phyloP scores from a whole-genome alignment of 129 eudicot genomes.

The Dittrichia graveolens region DNA sequence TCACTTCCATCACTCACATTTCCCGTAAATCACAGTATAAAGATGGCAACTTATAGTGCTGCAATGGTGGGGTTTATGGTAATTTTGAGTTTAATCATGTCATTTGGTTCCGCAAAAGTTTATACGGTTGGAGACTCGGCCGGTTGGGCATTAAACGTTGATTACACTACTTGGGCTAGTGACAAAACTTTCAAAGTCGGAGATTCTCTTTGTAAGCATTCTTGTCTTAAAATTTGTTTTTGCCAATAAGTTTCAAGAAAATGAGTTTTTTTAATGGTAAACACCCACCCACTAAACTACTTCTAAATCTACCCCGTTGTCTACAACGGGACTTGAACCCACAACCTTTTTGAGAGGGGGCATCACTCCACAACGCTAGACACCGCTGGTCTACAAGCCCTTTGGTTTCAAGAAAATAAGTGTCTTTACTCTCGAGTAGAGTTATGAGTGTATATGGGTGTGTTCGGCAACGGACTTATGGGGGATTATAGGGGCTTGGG shows the following conservation, averaged over 20 bases:
- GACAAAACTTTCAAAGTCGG: slow-evolving; percentile 60
- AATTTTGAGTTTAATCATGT: slow-evolving; percentile 13
- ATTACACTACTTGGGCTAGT: slow-evolving; percentile 62
- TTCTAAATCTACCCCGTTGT: too few relatives aligned
- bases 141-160: slow-evolving; percentile 60
- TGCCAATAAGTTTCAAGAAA: neutral
- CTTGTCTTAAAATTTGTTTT: neutral
- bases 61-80: slow-evolving; percentile 22
- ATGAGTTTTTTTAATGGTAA: too few relatives aligned
- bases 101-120: slow-evolving; percentile 38
- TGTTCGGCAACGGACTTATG: too few relatives aligned
- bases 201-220: slow-evolving; percentile 56
- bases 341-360: too few relatives aligned
- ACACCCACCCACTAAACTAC: neutral
- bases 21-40: slow-evolving; percentile 26
- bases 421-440: neutral
- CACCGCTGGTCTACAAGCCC: too few relatives aligned
- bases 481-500: too few relatives aligned
- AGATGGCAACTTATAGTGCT: slow-evolving; percentile 22
- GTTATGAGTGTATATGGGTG: neutral
- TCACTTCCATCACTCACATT: slow-evolving; percentile 11
- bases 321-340: too few relatives aligned
- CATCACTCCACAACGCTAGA: too few relatives aligned
- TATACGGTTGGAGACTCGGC: slow-evolving; percentile 66
- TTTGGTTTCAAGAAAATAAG: too few relatives aligned